Evolutionary conservation across 768 basidiomycete species (phyloP), one percentile per base, ranked within the genome.

Genomic region (Suillus occidentalis): DNA sequence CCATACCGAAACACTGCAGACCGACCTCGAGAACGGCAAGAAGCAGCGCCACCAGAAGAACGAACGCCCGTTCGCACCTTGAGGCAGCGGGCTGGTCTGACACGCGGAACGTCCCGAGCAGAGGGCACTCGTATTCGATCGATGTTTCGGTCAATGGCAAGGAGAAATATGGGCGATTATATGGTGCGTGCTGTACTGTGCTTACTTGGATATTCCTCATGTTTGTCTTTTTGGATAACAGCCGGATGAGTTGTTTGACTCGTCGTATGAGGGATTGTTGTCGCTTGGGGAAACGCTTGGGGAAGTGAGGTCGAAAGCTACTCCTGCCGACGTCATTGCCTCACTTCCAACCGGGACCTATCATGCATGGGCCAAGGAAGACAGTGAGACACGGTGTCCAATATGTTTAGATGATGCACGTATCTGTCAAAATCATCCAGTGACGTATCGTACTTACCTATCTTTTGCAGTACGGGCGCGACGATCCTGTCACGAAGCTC

Each of bases 371-470:
- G 83, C 81, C 53, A 85, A 79, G 7, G 72, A 80, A 2, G 88
- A 88, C 45, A 87, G 87, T 63, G 92, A 94, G 67, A 79, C 84
- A 63, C 83, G 91, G 53, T 94, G 92, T 75, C 91, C 92, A 2
- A 94, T 94, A 61, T 94, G 92, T 71, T 76, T 94, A 67, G 92
- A 94, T 66, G 92, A 94, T 76, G 92, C 92, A 71, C 61, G 90
- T 82, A 1, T 9, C n/a, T 10, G 39, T 7, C 10, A n/a, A 36
- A 18, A 43, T 20, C 18, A 6, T 62, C 65, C 36, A 45, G 16
- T 16, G 39, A n/a, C 8, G 28, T 42, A 68, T 50, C 25, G 18
- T 43, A 39, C 59, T 36, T 69, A 52, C 64, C 55, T 55, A 45
- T 43, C n/a, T 60, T 53, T 53, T 66, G 56, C 62, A 94, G 92